Evolutionary conservation across 2,329 filamentous ascomycete genomes (phyloP).

Genomic region (Epichloe festucae): DNA sequence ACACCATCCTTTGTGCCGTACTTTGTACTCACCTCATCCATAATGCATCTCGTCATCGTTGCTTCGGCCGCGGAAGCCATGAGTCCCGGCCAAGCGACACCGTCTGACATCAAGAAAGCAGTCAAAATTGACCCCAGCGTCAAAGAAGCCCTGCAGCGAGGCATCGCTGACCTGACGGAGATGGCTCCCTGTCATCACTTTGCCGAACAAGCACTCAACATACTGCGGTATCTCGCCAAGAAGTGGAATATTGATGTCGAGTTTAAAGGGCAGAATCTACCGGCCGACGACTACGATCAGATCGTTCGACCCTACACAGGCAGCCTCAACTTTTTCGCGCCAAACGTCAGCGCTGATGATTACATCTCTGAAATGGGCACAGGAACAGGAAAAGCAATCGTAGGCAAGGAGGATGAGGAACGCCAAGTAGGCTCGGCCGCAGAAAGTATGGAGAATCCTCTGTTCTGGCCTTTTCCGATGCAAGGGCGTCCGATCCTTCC

Average conservation of each 20-base stretch:
- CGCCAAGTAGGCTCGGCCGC: conserved; percentile 15
- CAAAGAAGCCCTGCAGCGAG: conserved; percentile 34
- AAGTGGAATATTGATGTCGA: conserved; percentile 46
- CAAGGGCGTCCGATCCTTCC: conserved; percentile 43
- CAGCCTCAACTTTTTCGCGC: conserved; percentile 45
- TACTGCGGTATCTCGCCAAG: conserved; percentile 42
- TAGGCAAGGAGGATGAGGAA: conserved; percentile 6
- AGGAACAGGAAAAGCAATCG: conserved; percentile 7
- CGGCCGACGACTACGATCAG: conserved; percentile 24
- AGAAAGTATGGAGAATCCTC: conserved; percentile 35
- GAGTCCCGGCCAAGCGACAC: conserved; percentile 6
- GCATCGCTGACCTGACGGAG: conserved; percentile 43
- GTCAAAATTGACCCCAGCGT: conserved; percentile 26
- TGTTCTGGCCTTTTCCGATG: conserved; percentile 50
- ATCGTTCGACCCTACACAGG: conserved; percentile 33
- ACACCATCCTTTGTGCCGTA: conserved; percentile 50
- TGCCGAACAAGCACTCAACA: conserved; percentile 46
- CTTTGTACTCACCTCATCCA: conserved; percentile 47
- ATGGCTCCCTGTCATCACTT: conserved; percentile 51
- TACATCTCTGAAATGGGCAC: conserved; percentile 34
- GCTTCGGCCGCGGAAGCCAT: conserved; percentile 18
- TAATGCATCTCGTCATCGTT: conserved; percentile 45
- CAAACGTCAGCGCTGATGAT: conserved; percentile 34
- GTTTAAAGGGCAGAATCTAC: conserved; percentile 20
- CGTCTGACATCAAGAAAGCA: conserved; percentile 18